Evolutionary conservation across 257 asterid genomes (phyloP).

Genomic region (Solanum piurae): DNA sequence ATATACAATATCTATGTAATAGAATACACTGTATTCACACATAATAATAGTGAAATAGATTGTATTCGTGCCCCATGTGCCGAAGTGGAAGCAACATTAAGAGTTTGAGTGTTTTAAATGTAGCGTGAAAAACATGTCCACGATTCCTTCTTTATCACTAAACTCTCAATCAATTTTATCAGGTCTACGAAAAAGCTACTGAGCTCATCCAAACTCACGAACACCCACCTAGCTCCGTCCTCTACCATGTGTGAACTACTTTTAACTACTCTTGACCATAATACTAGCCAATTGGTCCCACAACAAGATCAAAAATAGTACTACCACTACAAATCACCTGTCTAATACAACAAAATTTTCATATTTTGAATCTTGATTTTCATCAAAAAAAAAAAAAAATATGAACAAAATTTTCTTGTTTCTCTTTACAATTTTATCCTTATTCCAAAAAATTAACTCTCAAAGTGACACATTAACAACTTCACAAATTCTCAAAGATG

Average conservation of each 20-base stretch:
- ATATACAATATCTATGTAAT: no score
- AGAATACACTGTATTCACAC: no score
- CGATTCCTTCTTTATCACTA: background rate
- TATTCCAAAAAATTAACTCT: background rate
- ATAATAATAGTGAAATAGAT: no score
- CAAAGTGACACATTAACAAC: background rate
- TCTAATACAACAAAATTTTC: background rate
- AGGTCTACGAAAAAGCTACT: accelerated
- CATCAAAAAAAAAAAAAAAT: background rate
- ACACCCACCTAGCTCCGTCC: accelerated
- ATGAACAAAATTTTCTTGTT: background rate
- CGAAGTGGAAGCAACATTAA: accelerated
- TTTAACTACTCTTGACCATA: background rate
- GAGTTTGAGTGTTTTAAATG: accelerated
- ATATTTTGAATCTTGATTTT: background rate
- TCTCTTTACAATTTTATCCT: background rate
- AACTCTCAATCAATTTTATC: background rate
- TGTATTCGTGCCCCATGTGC: background rate
- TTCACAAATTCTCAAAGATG: background rate
- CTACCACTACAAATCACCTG: background rate
- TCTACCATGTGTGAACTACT: background rate
- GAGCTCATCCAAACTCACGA: background rate
- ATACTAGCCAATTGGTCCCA: background rate
- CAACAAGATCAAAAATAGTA: background rate
- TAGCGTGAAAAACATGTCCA: no score